phyloP scores from a whole-genome alignment of 2,329 filamentous ascomycete genomes.

The Cladosporium sp. region DNA sequence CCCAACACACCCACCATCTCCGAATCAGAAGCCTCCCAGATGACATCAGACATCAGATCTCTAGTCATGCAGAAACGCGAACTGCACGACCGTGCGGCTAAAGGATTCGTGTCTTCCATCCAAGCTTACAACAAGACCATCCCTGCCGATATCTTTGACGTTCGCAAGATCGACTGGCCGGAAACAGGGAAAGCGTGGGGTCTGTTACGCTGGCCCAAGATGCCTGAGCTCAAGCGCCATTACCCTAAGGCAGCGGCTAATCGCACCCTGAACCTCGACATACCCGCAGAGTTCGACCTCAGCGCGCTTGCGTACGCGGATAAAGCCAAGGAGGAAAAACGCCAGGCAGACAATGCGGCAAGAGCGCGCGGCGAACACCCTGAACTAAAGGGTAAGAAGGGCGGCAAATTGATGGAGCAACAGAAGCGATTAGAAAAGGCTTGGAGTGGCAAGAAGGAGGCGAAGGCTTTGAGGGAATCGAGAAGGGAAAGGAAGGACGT shows the following conservation, averaged over 20 bases:
- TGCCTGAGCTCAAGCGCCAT: slow-evolving; percentile 67
- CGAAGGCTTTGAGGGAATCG: slow-evolving; percentile 12
- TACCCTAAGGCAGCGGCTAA: slow-evolving; percentile 34
- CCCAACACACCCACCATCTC: slow-evolving; percentile 42
- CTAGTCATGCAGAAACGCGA: slow-evolving; percentile 56
- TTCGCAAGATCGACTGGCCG: slow-evolving; percentile 75
- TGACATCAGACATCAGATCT: slow-evolving; percentile 56
- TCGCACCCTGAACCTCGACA: slow-evolving; percentile 33
- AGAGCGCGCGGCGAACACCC: slow-evolving; percentile 23
- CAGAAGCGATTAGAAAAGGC: slow-evolving; percentile 29
- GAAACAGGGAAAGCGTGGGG: slow-evolving; percentile 80
- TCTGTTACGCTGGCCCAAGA: slow-evolving; percentile 77
- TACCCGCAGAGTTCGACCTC: slow-evolving; percentile 31
- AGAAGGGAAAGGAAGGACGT: slow-evolving; percentile 13
- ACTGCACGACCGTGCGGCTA: slow-evolving; percentile 80
- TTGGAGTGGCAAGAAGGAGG: slow-evolving; percentile 26
- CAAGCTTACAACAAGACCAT: slow-evolving; percentile 87
- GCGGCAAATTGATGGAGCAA: slow-evolving; percentile 24
- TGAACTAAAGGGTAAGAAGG: slow-evolving; percentile 20
- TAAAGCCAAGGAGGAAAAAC: slow-evolving; percentile 37
- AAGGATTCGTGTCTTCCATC: slow-evolving; percentile 89
- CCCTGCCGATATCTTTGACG: slow-evolving; percentile 82
- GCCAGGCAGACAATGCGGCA: slow-evolving; percentile 32
- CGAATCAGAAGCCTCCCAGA: slow-evolving; percentile 53
- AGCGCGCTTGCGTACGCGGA: slow-evolving; percentile 39